A percentile compares a stretch with the other conserved stretches of the same genome.
Conservation (phyloP, 768 basidiomycete genomes). For the Trametes elegans region DNA sequence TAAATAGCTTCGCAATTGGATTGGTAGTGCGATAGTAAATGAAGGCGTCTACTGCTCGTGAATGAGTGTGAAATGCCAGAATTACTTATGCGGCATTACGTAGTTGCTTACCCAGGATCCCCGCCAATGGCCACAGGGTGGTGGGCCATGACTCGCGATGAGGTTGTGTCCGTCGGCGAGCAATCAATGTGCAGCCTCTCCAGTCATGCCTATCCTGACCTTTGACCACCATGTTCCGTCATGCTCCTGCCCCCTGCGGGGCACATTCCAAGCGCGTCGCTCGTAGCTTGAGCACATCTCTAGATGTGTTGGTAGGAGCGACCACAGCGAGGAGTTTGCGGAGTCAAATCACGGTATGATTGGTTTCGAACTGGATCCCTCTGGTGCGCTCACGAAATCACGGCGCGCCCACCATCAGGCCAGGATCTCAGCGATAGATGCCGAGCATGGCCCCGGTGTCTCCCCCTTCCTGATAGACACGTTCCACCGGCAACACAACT, state of each 20-base stretch:
- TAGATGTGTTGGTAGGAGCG: background rate
- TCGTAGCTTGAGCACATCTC: background rate
- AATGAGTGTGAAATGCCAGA: too few species aligned
- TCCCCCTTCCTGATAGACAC: constrained; percentile 62
- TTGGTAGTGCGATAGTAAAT: background rate
- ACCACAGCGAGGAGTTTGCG: background rate
- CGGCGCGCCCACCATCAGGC: constrained; percentile 38
- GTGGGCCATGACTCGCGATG: background rate
- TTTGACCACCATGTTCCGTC: constrained; percentile 9
- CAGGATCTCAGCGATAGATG: constrained; percentile 55
- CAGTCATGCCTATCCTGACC: background rate
- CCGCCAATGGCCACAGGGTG: background rate
- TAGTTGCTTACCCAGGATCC: background rate
- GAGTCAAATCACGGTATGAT: constrained; percentile 8
- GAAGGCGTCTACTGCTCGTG: too few species aligned
- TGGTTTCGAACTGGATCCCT: background rate
- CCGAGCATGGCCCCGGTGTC: constrained; percentile 35
- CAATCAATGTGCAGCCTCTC: background rate
- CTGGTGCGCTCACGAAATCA: background rate
- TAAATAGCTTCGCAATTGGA: too few species aligned
- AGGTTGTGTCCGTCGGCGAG: background rate
- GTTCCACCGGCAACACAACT: constrained; percentile 71
- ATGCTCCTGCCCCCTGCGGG: background rate
- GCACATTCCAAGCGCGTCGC: background rate
- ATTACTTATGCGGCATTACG: too few species aligned